Base-by-base conservation (phyloP, 345 rosid genomes). In the Stellera chamaejasme region DNA sequence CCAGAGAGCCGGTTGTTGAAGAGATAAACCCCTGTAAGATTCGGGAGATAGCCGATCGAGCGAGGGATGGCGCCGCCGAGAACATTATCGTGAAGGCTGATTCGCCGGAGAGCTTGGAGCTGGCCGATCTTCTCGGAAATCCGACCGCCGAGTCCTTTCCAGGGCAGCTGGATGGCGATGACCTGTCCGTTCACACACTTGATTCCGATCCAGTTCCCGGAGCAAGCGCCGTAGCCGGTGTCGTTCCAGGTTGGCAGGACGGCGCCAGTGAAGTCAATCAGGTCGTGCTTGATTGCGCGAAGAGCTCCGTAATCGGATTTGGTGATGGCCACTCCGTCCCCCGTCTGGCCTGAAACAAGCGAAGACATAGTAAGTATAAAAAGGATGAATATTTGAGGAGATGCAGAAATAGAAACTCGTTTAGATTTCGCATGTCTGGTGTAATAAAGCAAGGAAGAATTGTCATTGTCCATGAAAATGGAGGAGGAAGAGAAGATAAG, bases 1-100 rank as follows among this genome's bases (percentile, higher is more conserved):
- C 97, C 99, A 0, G 91, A 71, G 72, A 93, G 88, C 52, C 73
- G 76, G 65, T 93, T 93, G 79, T 93, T 93, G 81, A 93, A 93
- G 55, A 93, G 89, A 68, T 86, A 71, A 50, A 93, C 75, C 0
- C 96, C 99, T 61, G 89, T 75, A 54, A 93, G 91, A 66, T 76
- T 60, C 13, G 68, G 76, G 48, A 93, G 94, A 54, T 61, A 82
- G n/a, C 94, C 94, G 5, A 93, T 82, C 32, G 97, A 86, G 65
- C 19, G 62, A 25, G 97, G 99, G 59, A 93, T 66, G 0, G 75
- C 48, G n/a, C 99, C 99, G 10, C 63, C 66, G 3, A 89, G 66
- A 56, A 70, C 63, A 71, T 93, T 93, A 68, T 93, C 80, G 61
- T 93, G 99, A 44, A 93, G 75, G 66, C 94, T 86, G 64, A 93